Percentiles rank a stretch among this genome's conserved stretches.
Evolutionary conservation across 305 asterid species (phyloP).

Genomic region (Fraxinus floribunda): DNA sequence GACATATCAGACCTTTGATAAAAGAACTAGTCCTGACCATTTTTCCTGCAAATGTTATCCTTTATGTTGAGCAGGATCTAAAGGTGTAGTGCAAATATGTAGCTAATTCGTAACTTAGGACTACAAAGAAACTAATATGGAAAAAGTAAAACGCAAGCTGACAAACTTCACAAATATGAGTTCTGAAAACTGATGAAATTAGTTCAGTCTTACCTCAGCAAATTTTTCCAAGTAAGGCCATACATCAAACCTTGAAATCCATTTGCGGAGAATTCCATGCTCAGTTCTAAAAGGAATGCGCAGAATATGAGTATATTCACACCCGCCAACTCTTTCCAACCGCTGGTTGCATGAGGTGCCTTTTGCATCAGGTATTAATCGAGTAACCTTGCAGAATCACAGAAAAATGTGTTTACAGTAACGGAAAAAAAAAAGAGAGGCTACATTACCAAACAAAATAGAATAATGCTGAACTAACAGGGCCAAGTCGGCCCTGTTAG

Average conservation of each 20-base stretch:
- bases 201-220: slow-evolving; percentile 56
- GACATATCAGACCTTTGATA: not conserved
- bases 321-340: slow-evolving; percentile 76
- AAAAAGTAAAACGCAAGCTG: not conserved
- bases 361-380: slow-evolving; percentile 89
- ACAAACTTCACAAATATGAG: not conserved
- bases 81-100: not conserved
- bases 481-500: too few species aligned
- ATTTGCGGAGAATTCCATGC: slow-evolving; percentile 74
- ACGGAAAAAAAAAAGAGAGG: not conserved
- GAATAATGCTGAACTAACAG: too few species aligned
- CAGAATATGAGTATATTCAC: slow-evolving; percentile 78
- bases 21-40: not conserved
- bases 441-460: too few species aligned
- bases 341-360: slow-evolving; percentile 97
- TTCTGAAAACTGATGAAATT: not conserved
- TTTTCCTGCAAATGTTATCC: not conserved
- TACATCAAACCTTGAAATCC: slow-evolving; percentile 96
- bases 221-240: slow-evolving; percentile 97
- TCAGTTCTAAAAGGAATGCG: slow-evolving; percentile 90
- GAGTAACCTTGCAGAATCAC: slow-evolving; percentile 63
- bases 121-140: not conserved
- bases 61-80: not conserved
- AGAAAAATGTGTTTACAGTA: not conserved
- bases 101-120: not conserved